Evolutionary conservation across 192 early-diverging fungal species (phyloP).

Genomic region (Thamnidium elegans): DNA sequence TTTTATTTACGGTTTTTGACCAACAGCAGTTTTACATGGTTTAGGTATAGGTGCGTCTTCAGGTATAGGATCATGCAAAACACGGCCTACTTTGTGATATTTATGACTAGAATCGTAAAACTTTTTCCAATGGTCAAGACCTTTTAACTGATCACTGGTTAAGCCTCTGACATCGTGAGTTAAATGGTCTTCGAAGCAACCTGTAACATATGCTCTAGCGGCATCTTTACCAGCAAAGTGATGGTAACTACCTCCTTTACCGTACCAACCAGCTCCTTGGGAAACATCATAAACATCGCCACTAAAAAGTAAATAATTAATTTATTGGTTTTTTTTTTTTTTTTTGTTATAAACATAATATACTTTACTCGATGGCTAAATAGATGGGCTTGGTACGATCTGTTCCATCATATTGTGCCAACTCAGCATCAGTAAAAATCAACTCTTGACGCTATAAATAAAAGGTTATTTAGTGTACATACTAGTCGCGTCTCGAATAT

Average conservation of each 20-base stretch:
- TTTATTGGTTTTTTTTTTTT: too few relatives aligned
- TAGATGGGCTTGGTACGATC: slow-evolving; percentile 82
- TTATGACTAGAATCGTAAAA: slow-evolving; percentile 87
- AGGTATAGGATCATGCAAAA: slow-evolving; percentile 80
- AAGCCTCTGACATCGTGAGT: slow-evolving; percentile 94
- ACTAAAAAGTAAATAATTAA: too few relatives aligned
- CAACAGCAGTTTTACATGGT: slow-evolving; percentile 61
- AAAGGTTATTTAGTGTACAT: neutral
- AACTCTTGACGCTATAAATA: slow-evolving; percentile 45
- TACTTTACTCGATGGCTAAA: slow-evolving; percentile 77
- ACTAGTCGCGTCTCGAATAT: too few relatives aligned
- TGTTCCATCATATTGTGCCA: slow-evolving; percentile 81
- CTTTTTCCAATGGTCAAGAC: slow-evolving; percentile 74
- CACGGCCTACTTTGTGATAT: slow-evolving; percentile 84
- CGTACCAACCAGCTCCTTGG: slow-evolving; percentile 73
- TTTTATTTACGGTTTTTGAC: slow-evolving; percentile 38
- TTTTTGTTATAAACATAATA: neutral
- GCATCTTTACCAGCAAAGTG: slow-evolving; percentile 93
- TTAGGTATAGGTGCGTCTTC: slow-evolving; percentile 78
- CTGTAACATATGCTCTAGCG: slow-evolving; percentile 90
- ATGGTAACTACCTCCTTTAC: slow-evolving; percentile 76
- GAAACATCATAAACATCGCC: slow-evolving; percentile 96
- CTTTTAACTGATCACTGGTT: slow-evolving; percentile 63
- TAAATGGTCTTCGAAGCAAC: slow-evolving; percentile 89
- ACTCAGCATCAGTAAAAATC: slow-evolving; percentile 73